Evolutionary conservation across 2,329 filamentous ascomycete species (phyloP), one percentile per base, ranked within the genome.

Genomic region (Eutypa lata): DNA sequence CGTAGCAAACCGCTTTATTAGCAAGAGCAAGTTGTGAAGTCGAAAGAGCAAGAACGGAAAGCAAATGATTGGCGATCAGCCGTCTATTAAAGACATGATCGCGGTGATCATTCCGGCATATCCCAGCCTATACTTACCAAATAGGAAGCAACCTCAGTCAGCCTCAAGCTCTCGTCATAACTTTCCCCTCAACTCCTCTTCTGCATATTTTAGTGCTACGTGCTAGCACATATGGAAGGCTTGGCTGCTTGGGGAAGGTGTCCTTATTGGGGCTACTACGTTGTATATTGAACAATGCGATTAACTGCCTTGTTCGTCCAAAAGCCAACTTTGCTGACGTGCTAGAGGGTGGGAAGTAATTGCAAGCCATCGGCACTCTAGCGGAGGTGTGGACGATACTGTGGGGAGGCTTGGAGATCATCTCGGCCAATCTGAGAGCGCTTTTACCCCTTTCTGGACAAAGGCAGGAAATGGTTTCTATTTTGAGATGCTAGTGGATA

Each of bases 231-330:
- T 31, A 31, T 31, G 6, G 6, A 31, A 31, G 5, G 26, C 42
- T 45, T 45, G 21, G 42, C 42, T 45, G 22, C 13, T 45, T 45
- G 42, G 22, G 42, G 42, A 45, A 45, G 42, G 42, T 45, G 42
- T 28, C 22, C 21, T 7, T n/a, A 26, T 28, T 18, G 22, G 35
- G 6, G 6, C 10, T 45, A 21, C 14, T 45, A 45, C 42, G 42
- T 45, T 45, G 42, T 45, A 45, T 45, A 8, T 22, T 19, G 42
- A 11, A 21, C 18, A 42, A 19, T 7, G 13, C 42, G 16, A 45
- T 24, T 6, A 45, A n/a, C 42, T 45, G 42, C 42, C 42, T 45
- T 45, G 22, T 45, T 45, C 11, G 42, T 45, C 14, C 14, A 24
- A 45, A 10, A 13, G 22, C 21, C 14, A 45, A 13, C 42, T 45